Percentiles rank a stretch among this genome's conserved stretches.
phyloP scores from a whole-genome alignment of 495 filamentous ascomycete species.

The Neurospora sp. region DNA sequence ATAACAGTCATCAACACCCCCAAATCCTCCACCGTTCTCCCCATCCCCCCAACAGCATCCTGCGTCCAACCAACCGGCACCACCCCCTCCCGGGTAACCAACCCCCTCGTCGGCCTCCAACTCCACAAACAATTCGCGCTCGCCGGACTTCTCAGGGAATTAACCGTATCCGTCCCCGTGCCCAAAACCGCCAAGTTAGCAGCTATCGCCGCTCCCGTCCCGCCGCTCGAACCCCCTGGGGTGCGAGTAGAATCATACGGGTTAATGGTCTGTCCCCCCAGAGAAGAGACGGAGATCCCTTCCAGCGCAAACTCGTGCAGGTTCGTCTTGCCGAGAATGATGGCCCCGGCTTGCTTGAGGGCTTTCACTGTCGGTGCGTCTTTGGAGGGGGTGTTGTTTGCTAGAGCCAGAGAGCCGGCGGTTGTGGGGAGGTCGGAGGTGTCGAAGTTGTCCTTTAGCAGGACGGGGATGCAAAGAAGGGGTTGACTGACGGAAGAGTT shows the following conservation, averaged over 20 bases:
- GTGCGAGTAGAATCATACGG: slow-evolving; percentile 53
- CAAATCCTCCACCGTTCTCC: slow-evolving; percentile 40
- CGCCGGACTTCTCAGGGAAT: slow-evolving; percentile 51
- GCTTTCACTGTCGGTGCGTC: slow-evolving; percentile 25
- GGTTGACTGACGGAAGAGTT: slow-evolving; percentile 28
- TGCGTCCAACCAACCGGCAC: slow-evolving; percentile 54
- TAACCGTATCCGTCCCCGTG: slow-evolving; percentile 55
- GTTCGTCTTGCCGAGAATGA: slow-evolving; percentile 60
- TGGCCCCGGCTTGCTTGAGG: slow-evolving; percentile 40
- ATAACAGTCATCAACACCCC: slow-evolving; percentile 46
- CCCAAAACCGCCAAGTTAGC: slow-evolving; percentile 46
- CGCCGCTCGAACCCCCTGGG: slow-evolving; percentile 53
- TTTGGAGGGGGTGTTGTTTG: slow-evolving; percentile 27
- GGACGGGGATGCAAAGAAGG: slow-evolving; percentile 48
- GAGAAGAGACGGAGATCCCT: slow-evolving; percentile 47
- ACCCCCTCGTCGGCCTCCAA: slow-evolving; percentile 48
- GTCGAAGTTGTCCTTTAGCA: slow-evolving; percentile 58
- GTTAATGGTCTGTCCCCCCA: slow-evolving; percentile 54
- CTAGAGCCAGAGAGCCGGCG: slow-evolving; percentile 40
- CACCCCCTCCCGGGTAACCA: slow-evolving; percentile 42
- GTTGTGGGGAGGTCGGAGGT: slow-evolving; percentile 45
- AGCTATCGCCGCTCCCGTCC: slow-evolving; percentile 49
- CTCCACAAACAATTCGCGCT: slow-evolving; percentile 54
- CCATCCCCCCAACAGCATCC: slow-evolving; percentile 53
- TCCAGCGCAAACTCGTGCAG: slow-evolving; percentile 57